These are phyloP conservation scores for Cladorrhinum sp. DNA, from an alignment of 2,329 filamentous ascomycete genomes.

Conservation along the genomic window DNA sequence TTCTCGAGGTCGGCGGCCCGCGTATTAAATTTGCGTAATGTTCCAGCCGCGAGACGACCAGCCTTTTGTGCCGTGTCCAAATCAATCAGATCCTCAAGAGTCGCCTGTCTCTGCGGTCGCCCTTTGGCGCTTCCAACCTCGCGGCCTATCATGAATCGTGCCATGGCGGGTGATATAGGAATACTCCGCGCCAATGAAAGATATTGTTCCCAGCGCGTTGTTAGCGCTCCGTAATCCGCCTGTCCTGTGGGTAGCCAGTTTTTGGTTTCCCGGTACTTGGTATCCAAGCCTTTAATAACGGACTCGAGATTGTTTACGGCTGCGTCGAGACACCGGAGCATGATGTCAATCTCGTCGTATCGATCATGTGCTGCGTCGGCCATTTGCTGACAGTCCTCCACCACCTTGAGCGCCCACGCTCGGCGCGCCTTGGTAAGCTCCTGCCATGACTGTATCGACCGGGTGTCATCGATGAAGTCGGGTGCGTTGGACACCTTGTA, in stretches of 20 bases:
- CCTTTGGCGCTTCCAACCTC: slow-evolving; percentile 39
- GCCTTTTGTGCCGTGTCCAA: slow-evolving; percentile 69
- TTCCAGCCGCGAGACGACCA: slow-evolving; percentile 59
- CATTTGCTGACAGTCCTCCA: slow-evolving; percentile 66
- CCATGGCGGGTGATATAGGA: slow-evolving; percentile 63
- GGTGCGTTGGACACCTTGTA: slow-evolving; percentile 66
- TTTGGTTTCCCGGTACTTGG: slow-evolving; percentile 67
- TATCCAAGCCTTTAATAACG: slow-evolving; percentile 68
- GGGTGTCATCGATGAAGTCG: slow-evolving; percentile 77
- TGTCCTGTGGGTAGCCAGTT: slow-evolving; percentile 67
- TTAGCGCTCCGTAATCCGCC: slow-evolving; percentile 63
- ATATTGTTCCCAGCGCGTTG: slow-evolving; percentile 65
- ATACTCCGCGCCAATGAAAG: slow-evolving; percentile 62
- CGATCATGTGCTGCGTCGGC: slow-evolving; percentile 60
- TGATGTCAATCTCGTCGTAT: slow-evolving; percentile 70
- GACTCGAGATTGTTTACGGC: slow-evolving; percentile 81
- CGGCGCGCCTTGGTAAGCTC: slow-evolving; percentile 77
- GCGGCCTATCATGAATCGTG: slow-evolving; percentile 59
- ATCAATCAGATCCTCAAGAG: slow-evolving; percentile 74
- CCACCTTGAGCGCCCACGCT: slow-evolving; percentile 71
- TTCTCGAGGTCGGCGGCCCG: slow-evolving; percentile 61
- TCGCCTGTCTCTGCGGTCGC: slow-evolving; percentile 48
- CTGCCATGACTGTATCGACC: slow-evolving; percentile 83
- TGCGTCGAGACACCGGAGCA: slow-evolving; percentile 76
- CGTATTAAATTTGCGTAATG: slow-evolving; percentile 57